Conservation (phyloP, 768 basidiomycete species). For the Exsudoporus frostii region DNA sequence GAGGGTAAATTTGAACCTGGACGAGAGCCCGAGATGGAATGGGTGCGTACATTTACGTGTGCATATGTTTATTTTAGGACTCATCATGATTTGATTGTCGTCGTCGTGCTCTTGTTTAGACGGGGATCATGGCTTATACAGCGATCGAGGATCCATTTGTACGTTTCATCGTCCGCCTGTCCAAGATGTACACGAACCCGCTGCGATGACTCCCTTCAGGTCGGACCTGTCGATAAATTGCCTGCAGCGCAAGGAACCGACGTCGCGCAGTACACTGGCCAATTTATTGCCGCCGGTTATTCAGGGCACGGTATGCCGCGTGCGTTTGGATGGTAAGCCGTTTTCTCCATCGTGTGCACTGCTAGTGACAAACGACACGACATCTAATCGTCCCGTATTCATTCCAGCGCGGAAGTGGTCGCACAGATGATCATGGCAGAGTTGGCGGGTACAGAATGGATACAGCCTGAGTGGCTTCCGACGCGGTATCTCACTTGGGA, state of each 20-base stretch:
- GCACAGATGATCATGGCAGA: conserved; percentile 56
- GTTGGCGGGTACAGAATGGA: conserved; percentile 44
- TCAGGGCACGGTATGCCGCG: conserved; percentile 82
- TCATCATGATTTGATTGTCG: not conserved
- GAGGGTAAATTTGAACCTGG: conserved; percentile 48
- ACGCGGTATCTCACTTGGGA: conserved; percentile 44
- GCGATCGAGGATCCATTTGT: conserved; percentile 63
- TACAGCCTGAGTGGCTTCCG: conserved; percentile 61
- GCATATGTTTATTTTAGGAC: not conserved
- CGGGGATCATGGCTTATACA: conserved; percentile 81
- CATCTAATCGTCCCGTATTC: not conserved
- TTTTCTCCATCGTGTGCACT: not conserved
- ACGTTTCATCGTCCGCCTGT: conserved; percentile 18
- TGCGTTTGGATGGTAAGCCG: conserved; percentile 55
- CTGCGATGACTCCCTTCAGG: conserved; percentile 35
- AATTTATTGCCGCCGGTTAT: conserved; percentile 72
- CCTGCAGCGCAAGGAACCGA: conserved; percentile 11
- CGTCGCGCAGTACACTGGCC: conserved; percentile 43
- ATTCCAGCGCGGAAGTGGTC: conserved; percentile 56
- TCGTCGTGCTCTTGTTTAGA: conserved; percentile 39
- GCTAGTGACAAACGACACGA: not conserved
- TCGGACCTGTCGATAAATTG: conserved; percentile 53
- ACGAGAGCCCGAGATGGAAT: conserved; percentile 71
- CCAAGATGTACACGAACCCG: no score
- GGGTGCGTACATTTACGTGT: conserved; percentile 46